Conservation (phyloP, 441 rosid species). For the Geranium incanum region DNA sequence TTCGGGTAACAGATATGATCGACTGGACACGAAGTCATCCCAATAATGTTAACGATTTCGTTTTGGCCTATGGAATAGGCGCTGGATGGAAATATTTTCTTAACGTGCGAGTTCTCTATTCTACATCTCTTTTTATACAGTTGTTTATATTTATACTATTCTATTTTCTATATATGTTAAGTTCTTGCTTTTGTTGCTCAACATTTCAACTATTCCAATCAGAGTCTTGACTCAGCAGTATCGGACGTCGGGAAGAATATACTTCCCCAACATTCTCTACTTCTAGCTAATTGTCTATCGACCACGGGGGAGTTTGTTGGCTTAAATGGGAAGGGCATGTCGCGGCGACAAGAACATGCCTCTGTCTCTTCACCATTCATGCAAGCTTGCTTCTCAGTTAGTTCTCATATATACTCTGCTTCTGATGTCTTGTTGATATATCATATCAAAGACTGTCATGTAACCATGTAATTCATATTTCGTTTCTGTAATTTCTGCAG, state of each 20-base stretch:
- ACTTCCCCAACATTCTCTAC: constrained; percentile 62
- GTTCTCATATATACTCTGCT: constrained; percentile 23
- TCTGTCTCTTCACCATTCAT: constrained; percentile 63
- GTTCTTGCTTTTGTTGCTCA: background rate
- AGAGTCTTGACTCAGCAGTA: constrained; percentile 73
- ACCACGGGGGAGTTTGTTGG: constrained; percentile 86
- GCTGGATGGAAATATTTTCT: constrained; percentile 71
- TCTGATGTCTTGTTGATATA: constrained; percentile 4
- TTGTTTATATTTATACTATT: background rate
- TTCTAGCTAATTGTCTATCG: constrained; percentile 67
- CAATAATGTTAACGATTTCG: constrained; percentile 64
- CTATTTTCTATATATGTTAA: background rate
- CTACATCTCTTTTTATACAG: constrained; percentile 13
- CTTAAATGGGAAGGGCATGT: constrained; percentile 67
- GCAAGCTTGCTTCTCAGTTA: constrained; percentile 93
- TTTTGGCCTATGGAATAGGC: constrained; percentile 68
- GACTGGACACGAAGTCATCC: constrained; percentile 96
- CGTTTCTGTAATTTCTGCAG: constrained; percentile 37
- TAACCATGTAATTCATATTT: constrained; percentile 7
- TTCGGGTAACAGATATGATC: constrained; percentile 61
- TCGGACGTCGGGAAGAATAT: constrained; percentile 76
- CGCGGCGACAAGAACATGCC: constrained; percentile 54
- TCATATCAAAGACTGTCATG: background rate
- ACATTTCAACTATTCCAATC: constrained; percentile 15
- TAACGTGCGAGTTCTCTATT: constrained; percentile 40